These are phyloP conservation scores for Cicer chorassanicum DNA, from an alignment of 306 rosid genomes.

Conservation along the genomic window DNA sequence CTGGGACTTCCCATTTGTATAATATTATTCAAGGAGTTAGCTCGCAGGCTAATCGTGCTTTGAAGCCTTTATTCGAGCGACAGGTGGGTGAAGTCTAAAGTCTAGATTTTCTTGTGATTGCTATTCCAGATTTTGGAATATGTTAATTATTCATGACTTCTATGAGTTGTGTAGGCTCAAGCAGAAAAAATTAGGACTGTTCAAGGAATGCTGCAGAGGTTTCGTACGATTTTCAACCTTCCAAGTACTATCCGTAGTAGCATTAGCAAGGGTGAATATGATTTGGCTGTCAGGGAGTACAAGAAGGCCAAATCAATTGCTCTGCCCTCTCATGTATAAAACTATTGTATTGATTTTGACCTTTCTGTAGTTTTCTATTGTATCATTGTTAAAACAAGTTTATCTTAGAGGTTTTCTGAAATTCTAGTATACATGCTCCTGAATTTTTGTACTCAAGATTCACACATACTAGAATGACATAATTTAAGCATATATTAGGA, in stretches of 20 bases:
- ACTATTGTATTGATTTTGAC: slow-evolving; percentile 36
- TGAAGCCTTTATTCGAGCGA: slow-evolving; percentile 93
- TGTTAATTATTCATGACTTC: slow-evolving; percentile 34
- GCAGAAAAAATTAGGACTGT: slow-evolving; percentile 98
- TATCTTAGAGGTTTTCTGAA: slow-evolving; percentile 37
- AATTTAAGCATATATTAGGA: slow-evolving; percentile 33
- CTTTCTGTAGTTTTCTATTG: slow-evolving; percentile 37
- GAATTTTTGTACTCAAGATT: slow-evolving; percentile 14
- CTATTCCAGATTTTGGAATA: slow-evolving; percentile 46
- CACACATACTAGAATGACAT: slow-evolving; percentile 25
- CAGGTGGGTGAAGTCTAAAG: slow-evolving; percentile 68
- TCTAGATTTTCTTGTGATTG: slow-evolving; percentile 40
- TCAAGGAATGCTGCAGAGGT: slow-evolving; percentile 99
- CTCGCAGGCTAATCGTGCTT: slow-evolving; percentile 87
- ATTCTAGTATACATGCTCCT: slow-evolving; percentile 24
- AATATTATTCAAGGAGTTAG: slow-evolving; percentile 84
- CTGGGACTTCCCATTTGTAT: slow-evolving; percentile 92
- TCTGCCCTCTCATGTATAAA: slow-evolving; percentile 88
- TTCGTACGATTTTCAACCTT: slow-evolving; percentile 89
- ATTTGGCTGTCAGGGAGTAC: slow-evolving; percentile 98
- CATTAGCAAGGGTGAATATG: slow-evolving; percentile 97
- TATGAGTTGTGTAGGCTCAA: slow-evolving; percentile 73
- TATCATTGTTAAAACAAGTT: slow-evolving; percentile 38
- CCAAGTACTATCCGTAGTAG: slow-evolving; percentile 94
- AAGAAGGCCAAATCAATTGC: slow-evolving; percentile 98